Base-by-base conservation (phyloP, 192 early-diverging fungal species). In the Umbelopsis ramanniana region DNA sequence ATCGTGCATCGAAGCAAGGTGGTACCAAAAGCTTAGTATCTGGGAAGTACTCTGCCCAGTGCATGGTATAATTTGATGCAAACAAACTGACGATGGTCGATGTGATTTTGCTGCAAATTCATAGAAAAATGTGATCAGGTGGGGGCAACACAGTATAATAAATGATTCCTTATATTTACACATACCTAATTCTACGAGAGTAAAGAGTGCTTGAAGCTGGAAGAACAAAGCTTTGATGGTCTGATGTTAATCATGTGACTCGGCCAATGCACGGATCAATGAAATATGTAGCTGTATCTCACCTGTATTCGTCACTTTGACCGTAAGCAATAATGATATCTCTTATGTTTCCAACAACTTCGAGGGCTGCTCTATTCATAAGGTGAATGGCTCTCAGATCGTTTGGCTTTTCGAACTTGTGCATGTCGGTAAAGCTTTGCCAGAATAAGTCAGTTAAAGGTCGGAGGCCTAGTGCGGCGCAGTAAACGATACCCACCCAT, bases 1-100 rank as follows among this genome's bases (percentile, higher is more conserved):
- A 89, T 1, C 97, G 88, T 23, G 90, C 91, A 84, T 99, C 97
- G 79, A 99, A 99, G 24, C 90, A 89, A 4, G 97, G 97, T 24
- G 93, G 89, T 67, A 92, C 91, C 74, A 82, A 72, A 68, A 97
- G 83, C 57, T 72, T 77, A 26, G 77, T 82, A 21, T 87, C 88
- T 4, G 82, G 68, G 68, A 97, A 94, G 67, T 85, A 94, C 48
- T 88, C 79, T 33, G 48, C 71, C 97, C 97, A 99, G 53, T 89
- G 83, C 57, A 88, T 88, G 21, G 96, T 90, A 82, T 95, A 99
- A 47, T 87, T 86, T 19, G 94, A 84, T 5, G 96, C 93, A 76
- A 99, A 99, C 19, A 92, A 73, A 73, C 92, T 93, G 11, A 91
- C 92, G 6, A 98, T 79, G 43, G 90, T 91, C 2, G 93, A 92